A percentile compares a stretch with the other conserved stretches of the same genome.
Conservation (phyloP, 2,329 filamentous ascomycete genomes). For the Capronia coronata region DNA sequence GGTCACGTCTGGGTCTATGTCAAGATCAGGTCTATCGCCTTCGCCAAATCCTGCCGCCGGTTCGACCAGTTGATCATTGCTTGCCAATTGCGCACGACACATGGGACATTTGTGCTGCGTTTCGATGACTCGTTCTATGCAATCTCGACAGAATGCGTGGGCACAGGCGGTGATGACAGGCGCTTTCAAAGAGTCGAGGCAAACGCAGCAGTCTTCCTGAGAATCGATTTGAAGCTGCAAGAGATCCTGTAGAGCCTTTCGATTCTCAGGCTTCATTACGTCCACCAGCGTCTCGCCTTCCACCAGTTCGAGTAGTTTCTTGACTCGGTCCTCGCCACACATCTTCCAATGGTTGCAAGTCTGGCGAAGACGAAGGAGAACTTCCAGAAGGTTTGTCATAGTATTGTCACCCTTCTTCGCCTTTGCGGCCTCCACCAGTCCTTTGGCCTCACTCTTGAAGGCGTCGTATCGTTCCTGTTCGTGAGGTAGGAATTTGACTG, state of each 20-base stretch:
- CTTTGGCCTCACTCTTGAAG: slow-evolving; percentile 62
- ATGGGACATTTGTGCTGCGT: slow-evolving; percentile 76
- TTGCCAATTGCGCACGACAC: slow-evolving; percentile 64
- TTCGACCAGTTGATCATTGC: slow-evolving; percentile 55
- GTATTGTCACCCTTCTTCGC: slow-evolving; percentile 43
- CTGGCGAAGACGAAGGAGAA: slow-evolving; percentile 75
- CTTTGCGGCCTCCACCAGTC: slow-evolving; percentile 46
- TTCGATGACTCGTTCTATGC: slow-evolving; percentile 68
- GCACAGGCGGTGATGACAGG: slow-evolving; percentile 82
- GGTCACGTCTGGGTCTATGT: slow-evolving; percentile 57
- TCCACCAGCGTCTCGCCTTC: slow-evolving; percentile 61
- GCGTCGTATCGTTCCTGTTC: slow-evolving; percentile 69
- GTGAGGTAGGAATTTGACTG: slow-evolving; percentile 64
- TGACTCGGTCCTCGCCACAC: slow-evolving; percentile 62
- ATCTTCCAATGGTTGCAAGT: slow-evolving; percentile 86
- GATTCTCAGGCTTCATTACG: slow-evolving; percentile 62
- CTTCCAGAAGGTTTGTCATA: slow-evolving; percentile 72
- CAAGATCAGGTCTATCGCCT: slow-evolving; percentile 41
- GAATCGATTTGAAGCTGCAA: slow-evolving; percentile 70
- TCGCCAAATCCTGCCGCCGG: slow-evolving; percentile 55
- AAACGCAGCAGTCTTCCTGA: slow-evolving; percentile 77
- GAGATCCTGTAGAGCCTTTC: slow-evolving; percentile 64
- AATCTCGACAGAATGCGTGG: slow-evolving; percentile 68
- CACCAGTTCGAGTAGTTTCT: slow-evolving; percentile 62
- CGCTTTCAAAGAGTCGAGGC: slow-evolving; percentile 62